phyloP scores from a whole-genome alignment of 495 filamentous ascomycete species.

The Barbatosphaeria neglecta region DNA sequence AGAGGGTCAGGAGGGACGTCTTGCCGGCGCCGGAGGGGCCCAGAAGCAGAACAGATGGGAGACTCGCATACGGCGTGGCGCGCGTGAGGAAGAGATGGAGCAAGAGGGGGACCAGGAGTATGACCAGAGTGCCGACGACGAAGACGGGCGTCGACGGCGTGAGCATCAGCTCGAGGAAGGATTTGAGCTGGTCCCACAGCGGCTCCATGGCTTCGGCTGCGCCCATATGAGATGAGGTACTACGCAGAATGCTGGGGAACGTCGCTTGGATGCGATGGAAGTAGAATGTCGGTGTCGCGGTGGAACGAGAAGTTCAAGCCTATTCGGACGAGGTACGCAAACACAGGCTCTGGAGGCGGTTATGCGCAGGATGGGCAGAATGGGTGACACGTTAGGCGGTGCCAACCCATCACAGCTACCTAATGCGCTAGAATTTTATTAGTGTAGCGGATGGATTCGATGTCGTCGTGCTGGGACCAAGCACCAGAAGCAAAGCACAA shows the following conservation, averaged over 20 bases:
- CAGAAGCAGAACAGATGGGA: conserved; percentile 74
- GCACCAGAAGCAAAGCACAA: no score
- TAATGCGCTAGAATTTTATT: no score
- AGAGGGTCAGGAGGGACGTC: conserved; percentile 70
- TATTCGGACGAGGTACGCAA: no score
- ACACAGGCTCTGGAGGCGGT: no score
- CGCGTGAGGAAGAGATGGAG: conserved; percentile 68
- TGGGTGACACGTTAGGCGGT: no score
- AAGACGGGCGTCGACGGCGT: conserved; percentile 45
- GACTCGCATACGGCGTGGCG: conserved; percentile 47
- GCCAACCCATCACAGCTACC: no score
- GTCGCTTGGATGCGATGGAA: not conserved
- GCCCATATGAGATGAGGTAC: not conserved
- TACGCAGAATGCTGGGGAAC: no score
- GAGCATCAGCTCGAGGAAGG: conserved; percentile 31
- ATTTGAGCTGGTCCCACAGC: conserved; percentile 12
- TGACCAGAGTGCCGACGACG: conserved; percentile 52
- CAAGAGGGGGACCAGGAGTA: conserved; percentile 61
- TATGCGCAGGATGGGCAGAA: no score
- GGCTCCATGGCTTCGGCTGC: conserved; percentile 3
- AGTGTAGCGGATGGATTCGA: no score
- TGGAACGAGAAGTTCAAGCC: no score
- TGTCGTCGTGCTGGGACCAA: no score
- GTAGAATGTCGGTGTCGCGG: no score
- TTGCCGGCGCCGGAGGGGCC: conserved; percentile 83